These are phyloP conservation scores for Botrytis fabae DNA, from an alignment of 2,329 filamentous ascomycete genomes.

Conservation along the genomic window DNA sequence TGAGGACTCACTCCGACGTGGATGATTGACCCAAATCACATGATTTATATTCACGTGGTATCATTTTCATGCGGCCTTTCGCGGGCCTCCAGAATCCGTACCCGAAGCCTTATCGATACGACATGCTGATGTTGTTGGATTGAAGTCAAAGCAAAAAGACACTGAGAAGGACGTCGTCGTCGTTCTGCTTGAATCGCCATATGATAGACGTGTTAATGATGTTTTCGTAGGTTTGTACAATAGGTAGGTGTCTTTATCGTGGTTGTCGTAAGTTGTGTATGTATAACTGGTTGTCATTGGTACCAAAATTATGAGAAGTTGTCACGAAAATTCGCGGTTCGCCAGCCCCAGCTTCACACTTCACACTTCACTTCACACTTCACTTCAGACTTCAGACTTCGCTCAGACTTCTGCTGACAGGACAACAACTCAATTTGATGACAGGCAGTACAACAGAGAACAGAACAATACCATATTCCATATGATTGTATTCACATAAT, in stretches of 20 bases:
- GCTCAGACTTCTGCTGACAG: conserved; percentile 8
- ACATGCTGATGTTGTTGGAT: neutral
- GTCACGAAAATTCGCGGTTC: conserved; percentile 14
- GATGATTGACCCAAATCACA: neutral
- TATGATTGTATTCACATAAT: neutral
- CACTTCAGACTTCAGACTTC: neutral
- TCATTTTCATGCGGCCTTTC: conserved; percentile 12
- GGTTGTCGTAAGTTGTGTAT: neutral
- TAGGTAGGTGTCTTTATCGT: neutral
- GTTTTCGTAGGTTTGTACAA: neutral
- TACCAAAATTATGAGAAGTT: neutral
- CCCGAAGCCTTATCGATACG: neutral
- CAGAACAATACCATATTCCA: neutral
- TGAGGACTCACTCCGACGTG: neutral
- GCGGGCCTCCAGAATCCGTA: neutral
- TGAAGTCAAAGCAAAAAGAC: neutral
- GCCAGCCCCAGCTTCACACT: neutral
- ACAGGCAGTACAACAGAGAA: neutral
- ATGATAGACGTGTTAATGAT: neutral
- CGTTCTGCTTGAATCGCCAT: neutral
- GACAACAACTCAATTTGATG: neutral
- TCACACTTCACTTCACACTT: neutral
- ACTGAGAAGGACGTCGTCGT: neutral
- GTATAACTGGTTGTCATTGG: neutral
- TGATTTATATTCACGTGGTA: neutral